Percentiles rank a stretch among this genome's conserved stretches.
Evolutionary conservation across 1,139 yeast genomes (phyloP).

Genomic region (Kurtzmaniella natalensis): DNA sequence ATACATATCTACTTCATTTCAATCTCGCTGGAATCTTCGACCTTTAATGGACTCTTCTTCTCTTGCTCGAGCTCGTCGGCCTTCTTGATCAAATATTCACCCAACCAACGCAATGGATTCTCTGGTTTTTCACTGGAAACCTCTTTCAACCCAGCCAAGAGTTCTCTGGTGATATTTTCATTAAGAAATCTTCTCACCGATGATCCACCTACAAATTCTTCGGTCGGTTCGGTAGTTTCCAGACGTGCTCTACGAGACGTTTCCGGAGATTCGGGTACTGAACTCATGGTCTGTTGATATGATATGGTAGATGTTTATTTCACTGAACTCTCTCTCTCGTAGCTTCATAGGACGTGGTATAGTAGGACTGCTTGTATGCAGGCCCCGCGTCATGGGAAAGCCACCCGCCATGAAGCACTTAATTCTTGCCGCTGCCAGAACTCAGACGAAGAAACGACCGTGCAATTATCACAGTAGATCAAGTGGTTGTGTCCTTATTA

Average conservation of each 20-base stretch:
- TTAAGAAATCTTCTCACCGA: conserved; percentile 76
- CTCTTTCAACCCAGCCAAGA: conserved; percentile 66
- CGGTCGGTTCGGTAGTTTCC: conserved; percentile 20
- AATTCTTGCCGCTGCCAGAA: too few relatives aligned
- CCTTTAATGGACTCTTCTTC: not conserved
- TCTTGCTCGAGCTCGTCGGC: conserved; percentile 24
- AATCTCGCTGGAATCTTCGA: not conserved
- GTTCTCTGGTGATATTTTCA: conserved; percentile 59
- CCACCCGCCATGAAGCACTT: too few relatives aligned
- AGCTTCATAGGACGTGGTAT: too few relatives aligned
- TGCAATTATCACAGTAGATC: too few relatives aligned
- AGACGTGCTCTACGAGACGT: conserved; percentile 8
- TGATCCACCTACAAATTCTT: conserved; percentile 75
- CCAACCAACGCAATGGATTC: conserved; percentile 67
- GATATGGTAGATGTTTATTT: too few relatives aligned
- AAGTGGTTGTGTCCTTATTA: too few relatives aligned
- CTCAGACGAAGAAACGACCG: too few relatives aligned
- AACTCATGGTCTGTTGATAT: too few relatives aligned
- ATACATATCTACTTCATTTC: not conserved
- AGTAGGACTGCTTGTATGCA: too few relatives aligned
- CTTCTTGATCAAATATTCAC: conserved; percentile 59
- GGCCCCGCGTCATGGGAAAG: too few relatives aligned
- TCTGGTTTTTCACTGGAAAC: conserved; percentile 57
- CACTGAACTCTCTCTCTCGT: too few relatives aligned
- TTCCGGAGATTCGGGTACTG: too few relatives aligned